Conservation (phyloP, 371 early-diverging fungal species). For the Syncephalastrum monosporum region DNA sequence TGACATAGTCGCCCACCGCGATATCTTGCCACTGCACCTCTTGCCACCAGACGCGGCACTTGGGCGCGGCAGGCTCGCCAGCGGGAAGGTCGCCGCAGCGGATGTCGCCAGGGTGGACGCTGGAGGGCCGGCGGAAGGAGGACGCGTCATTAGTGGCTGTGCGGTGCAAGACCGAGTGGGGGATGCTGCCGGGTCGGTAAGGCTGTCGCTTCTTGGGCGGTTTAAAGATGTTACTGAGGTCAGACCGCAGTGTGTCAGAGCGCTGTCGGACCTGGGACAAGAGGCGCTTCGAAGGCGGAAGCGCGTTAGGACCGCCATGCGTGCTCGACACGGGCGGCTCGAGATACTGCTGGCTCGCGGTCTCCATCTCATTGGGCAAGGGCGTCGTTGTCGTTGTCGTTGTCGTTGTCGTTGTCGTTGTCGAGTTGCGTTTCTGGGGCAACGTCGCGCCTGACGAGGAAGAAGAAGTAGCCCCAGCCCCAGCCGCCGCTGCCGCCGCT, state of each 20-base stretch:
- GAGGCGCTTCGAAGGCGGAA: conserved; percentile 3
- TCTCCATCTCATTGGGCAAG: background rate
- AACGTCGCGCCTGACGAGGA: background rate
- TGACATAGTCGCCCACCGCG: conserved; percentile 89
- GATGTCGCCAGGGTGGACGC: conserved; percentile 14
- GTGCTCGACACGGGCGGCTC: too few relatives aligned
- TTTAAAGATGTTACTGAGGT: conserved; percentile 34
- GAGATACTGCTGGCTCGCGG: too few relatives aligned
- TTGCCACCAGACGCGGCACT: conserved; percentile 36
- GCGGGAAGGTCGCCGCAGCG: conserved; percentile 16
- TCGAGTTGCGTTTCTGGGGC: conserved; percentile 1
- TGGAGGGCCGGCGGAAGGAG: conserved; percentile 9
- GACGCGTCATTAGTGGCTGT: conserved; percentile 14
- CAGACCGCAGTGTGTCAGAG: conserved; percentile 42
- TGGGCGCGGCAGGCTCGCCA: conserved; percentile 22
- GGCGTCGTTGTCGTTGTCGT: background rate
- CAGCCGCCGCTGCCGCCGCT: background rate
- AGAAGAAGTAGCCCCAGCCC: background rate
- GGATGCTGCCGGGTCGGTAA: conserved; percentile 48
- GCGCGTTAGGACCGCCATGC: too few relatives aligned
- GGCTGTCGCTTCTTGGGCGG: conserved; percentile 12
- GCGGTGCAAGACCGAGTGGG: conserved; percentile 49
- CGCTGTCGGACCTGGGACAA: conserved; percentile 36
- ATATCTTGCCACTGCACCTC: conserved; percentile 78
- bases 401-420: background rate